Percentiles rank a stretch among this genome's conserved stretches.
These are phyloP conservation scores for Glomus cerebriforme DNA, from an alignment of 192 early-diverging fungal species.

Conservation along the genomic window DNA sequence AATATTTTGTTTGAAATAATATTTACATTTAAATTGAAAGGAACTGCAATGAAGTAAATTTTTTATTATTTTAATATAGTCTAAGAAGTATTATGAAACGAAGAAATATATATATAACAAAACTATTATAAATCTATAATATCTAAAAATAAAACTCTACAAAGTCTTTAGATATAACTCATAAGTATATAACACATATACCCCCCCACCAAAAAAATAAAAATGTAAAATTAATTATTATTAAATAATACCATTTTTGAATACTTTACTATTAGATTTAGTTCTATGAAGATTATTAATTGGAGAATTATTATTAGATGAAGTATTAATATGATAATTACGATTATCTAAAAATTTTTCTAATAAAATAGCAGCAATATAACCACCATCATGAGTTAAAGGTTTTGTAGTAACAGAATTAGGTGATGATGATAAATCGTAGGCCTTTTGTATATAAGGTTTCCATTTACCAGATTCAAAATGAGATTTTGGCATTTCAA, in stretches of 20 bases:
- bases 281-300: not conserved
- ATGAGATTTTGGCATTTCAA: conserved; percentile 54
- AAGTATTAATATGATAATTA: not conserved
- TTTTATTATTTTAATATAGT: too few species aligned
- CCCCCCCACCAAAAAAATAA: too few species aligned
- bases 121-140: too few species aligned
- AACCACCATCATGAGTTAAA: conserved; percentile 48
- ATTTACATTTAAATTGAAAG: too few species aligned
- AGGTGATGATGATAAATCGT: conserved; percentile 32
- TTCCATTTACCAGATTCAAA: conserved; percentile 61
- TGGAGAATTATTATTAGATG: not conserved
- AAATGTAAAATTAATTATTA: too few species aligned
- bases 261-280: not conserved
- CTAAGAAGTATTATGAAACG: too few species aligned
- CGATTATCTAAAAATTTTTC: conserved; percentile 39
- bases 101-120: too few species aligned
- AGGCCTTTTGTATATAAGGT: conserved; percentile 47
- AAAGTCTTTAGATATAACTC: too few species aligned
- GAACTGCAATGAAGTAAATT: too few species aligned
- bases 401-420: conserved; percentile 31
- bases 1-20: too few species aligned
- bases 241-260: not conserved
- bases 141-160: too few species aligned
- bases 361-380: conserved; percentile 37
- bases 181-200: too few species aligned